Conservation (phyloP, 306 rosid species). For the Prunus davidiana region DNA sequence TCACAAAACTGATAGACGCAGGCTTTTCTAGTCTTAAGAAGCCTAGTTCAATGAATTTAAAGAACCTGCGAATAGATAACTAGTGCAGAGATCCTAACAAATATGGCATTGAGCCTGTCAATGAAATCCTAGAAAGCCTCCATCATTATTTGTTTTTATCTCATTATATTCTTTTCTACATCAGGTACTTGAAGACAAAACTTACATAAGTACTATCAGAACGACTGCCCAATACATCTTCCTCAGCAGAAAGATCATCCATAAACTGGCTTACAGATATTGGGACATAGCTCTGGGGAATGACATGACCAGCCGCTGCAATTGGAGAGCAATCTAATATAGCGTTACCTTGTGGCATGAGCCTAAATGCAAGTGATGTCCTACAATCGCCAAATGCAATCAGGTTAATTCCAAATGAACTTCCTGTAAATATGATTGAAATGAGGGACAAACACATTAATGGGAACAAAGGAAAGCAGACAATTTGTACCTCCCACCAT, state of each 20-base stretch:
- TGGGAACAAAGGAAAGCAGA: background rate
- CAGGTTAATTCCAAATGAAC: conserved; percentile 35
- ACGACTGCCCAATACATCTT: conserved; percentile 63
- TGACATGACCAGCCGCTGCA: conserved; percentile 92
- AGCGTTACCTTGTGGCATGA: conserved; percentile 95
- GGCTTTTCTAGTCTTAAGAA: background rate
- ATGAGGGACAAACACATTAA: conserved; percentile 19
- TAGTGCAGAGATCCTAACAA: background rate
- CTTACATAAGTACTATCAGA: conserved; percentile 65
- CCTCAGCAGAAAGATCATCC: conserved; percentile 96
- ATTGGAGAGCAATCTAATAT: conserved; percentile 89
- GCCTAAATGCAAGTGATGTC: conserved; percentile 91
- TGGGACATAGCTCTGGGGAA: conserved; percentile 83
- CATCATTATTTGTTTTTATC: background rate
- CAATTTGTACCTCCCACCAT: conserved; percentile 67
- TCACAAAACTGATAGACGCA: background rate
- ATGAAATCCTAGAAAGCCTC: background rate
- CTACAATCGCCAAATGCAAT: conserved; percentile 57
- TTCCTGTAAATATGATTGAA: conserved; percentile 16
- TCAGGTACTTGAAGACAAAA: conserved; percentile 25
- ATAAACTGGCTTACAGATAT: conserved; percentile 98
- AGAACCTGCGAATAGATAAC: too few relatives aligned
- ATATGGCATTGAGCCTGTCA: background rate
- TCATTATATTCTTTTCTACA: background rate
- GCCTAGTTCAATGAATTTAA: background rate